Base-by-base conservation (phyloP, 2,329 filamentous ascomycete genomes). In the Diplodia scrobiculata region DNA sequence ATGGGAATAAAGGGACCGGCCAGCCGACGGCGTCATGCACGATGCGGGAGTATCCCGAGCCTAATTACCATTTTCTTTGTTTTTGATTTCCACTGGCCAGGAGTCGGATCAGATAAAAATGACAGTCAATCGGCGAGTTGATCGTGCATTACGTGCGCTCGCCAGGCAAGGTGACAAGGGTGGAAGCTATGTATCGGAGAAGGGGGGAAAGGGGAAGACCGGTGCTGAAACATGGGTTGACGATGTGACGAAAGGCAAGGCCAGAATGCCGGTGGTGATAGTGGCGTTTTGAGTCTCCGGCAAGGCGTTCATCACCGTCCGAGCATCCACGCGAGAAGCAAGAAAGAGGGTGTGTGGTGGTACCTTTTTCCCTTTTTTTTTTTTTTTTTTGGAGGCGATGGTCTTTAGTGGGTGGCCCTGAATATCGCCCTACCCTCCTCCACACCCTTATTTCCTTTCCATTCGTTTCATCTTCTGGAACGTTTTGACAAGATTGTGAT, bases 241-340 rank as follows among this genome's bases (percentile, higher is more conserved):
- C n/a, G n/a, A 45, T 45, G 41, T 45, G 41, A 45, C 41, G 41
- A 10, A 45, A 19, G 25, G 48, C 47, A 19, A 32, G 32, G 25
- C 55, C 55, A 60, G 38, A 60, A 34, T 60, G 41, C 55, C 41
- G 52, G 55, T 34, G 27, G 55, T 45, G 54, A 27, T 58, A 36
- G 27, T 27, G 54, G 54, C 54, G 41, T 45, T 45, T 45, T n/a
- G 7, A 19, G 34, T 36, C 7, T 45, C 19, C 41, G n/a, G 10
- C 52, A 27, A 10, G 19, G 17, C 13, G 13, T 14, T 32, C 52
- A 38, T 38, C 32, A 9, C 52, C 34, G 36, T 58, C 54, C 21
- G 36, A 58, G 54, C 54, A 36, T 58, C 54, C 54, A 58, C 54
- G 54, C 54, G 54, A 45, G 34, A 36, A 2, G 32, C 29, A 13